These are phyloP conservation scores for Cavenderia fasciculata DNA, from an alignment of 78 protist species.

Conservation along the genomic window DNA sequence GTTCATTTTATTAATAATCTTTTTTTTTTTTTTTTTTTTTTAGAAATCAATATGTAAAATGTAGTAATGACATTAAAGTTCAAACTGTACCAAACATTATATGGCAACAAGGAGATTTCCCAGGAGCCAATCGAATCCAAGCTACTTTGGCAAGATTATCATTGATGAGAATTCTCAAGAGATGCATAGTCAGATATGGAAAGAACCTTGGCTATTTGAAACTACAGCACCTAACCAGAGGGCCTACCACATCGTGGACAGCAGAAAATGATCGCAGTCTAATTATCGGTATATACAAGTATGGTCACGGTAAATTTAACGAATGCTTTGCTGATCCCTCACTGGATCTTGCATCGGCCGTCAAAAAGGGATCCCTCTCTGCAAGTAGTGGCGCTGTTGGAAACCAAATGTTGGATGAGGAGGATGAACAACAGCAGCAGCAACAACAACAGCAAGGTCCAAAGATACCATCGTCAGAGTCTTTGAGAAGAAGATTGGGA, in stretches of 20 bases:
- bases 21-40: too few species aligned
- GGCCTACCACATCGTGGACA: conserved; percentile 57
- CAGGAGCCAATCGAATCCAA: conserved; percentile 43
- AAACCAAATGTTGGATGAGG: too few species aligned
- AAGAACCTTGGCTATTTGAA: conserved; percentile 5
- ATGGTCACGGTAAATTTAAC: conserved; percentile 71
- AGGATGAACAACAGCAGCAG: not conserved
- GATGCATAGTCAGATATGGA: conserved; percentile 22
- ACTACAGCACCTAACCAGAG: conserved; percentile 19
- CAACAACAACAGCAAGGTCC: not conserved
- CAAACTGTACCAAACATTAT: not conserved
- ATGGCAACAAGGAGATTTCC: conserved; percentile 70
- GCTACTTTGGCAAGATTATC: conserved; percentile 22
- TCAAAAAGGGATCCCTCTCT: not conserved
- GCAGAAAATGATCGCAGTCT: conserved; percentile 39
- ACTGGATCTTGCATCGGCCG: not conserved
- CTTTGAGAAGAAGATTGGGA: conserved; percentile 45
- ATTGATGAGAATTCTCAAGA: conserved; percentile 35
- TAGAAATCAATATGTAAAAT: not conserved
- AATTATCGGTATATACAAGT: conserved; percentile 59
- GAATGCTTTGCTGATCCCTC: conserved; percentile 42
- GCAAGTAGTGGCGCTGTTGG: not conserved
- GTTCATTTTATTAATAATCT: too few species aligned
- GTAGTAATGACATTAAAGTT: conserved; percentile 8
- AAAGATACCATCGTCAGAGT: conserved; percentile 40